phyloP scores from a whole-genome alignment of 179 eudicot species.

The Spinacia oleracea region DNA sequence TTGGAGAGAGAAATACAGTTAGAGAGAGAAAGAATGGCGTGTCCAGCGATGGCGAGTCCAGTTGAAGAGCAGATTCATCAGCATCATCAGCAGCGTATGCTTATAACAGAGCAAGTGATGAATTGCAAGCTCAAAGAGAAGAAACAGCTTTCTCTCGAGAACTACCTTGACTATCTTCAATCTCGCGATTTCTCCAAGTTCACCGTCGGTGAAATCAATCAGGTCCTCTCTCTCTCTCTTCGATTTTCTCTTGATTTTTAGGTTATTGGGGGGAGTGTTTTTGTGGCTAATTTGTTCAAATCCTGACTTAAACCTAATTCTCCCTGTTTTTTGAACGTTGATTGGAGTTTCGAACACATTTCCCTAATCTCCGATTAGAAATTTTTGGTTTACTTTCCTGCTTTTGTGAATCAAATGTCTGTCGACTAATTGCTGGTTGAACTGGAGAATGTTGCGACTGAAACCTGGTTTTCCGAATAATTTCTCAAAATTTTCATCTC shows the following conservation, averaged over 20 bases:
- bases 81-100: neutral
- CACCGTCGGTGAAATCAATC: constrained; percentile 13
- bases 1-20: neutral
- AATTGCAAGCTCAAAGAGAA: neutral
- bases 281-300: neutral
- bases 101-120: neutral
- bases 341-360: neutral
- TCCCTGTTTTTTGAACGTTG: neutral
- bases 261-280: neutral
- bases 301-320: neutral
- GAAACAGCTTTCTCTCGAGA: constrained; percentile 23
- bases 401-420: neutral
- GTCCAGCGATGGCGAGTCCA: constrained; percentile 5
- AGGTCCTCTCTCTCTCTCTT: constrained; percentile 13
- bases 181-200: constrained; percentile 16
- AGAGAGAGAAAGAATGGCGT: constrained; percentile 1
- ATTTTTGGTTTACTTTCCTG: neutral
- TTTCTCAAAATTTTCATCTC: no score
- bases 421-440: neutral
- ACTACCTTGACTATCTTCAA: constrained; percentile 26
- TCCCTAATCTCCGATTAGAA: neutral
- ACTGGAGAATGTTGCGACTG: neutral
- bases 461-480: neutral
- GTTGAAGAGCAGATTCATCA: neutral
- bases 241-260: neutral